phyloP scores from a whole-genome alignment of 2,329 filamentous ascomycete species.

The Dactylonectria macrodidyma region DNA sequence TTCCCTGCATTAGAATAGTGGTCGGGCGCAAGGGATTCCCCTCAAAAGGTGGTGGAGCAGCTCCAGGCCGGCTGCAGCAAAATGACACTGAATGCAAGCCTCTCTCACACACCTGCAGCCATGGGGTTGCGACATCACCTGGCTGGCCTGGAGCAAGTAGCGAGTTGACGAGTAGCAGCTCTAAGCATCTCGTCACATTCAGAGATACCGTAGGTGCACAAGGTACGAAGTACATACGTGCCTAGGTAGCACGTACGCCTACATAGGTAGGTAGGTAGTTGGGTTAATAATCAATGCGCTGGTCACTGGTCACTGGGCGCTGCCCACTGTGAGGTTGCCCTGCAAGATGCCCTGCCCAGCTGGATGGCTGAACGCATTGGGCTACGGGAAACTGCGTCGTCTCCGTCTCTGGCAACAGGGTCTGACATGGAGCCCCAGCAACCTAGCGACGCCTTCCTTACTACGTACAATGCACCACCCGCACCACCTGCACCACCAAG shows the following conservation, averaged over 20 bases:
- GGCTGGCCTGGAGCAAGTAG: slow-evolving; percentile 15
- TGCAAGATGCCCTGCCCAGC: slow-evolving; percentile 4
- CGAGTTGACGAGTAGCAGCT: not conserved
- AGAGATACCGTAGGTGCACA: slow-evolving; percentile 1
- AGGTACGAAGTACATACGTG: no score
- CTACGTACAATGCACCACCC: slow-evolving; percentile 24
- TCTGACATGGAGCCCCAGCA: slow-evolving; percentile 5
- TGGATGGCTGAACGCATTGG: slow-evolving; percentile 8
- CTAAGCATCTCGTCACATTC: slow-evolving; percentile 5
- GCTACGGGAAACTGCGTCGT: slow-evolving; percentile 7
- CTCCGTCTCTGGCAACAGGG: slow-evolving; percentile 12
- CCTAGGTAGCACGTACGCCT: no score
- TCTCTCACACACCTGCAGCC: slow-evolving; percentile 23
- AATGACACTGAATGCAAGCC: slow-evolving; percentile 20
- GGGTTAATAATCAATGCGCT: slow-evolving; percentile 18
- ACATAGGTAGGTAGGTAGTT: no score
- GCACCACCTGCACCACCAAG: slow-evolving; percentile 10
- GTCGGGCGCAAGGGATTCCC: slow-evolving; percentile 4
- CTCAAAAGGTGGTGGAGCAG: slow-evolving; percentile 25
- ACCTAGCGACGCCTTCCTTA: slow-evolving; percentile 19
- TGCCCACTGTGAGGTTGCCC: not conserved
- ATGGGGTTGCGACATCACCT: slow-evolving; percentile 10
- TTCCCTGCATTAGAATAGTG: not conserved
- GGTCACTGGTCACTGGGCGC: not conserved
- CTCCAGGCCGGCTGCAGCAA: slow-evolving; percentile 15